A percentile compares a stretch with the other conserved stretches of the same genome.
phyloP scores from a whole-genome alignment of 1,139 yeast species.

The Hansenula sp. region DNA sequence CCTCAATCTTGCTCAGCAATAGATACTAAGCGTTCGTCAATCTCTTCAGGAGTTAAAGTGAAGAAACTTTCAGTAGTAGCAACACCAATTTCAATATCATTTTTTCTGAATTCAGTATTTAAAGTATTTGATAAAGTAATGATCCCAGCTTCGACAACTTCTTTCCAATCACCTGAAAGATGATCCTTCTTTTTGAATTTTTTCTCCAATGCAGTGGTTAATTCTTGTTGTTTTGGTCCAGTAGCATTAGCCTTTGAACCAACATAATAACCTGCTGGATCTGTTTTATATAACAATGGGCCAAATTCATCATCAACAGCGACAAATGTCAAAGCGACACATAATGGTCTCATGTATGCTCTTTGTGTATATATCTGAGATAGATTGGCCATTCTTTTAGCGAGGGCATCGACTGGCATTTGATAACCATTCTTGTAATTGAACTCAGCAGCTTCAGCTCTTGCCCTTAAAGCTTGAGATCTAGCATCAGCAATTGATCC shows the following conservation, averaged over 20 bases:
- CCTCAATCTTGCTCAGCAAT: constrained; percentile 90
- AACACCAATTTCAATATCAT: constrained; percentile 90
- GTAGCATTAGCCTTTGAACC: constrained; percentile 93
- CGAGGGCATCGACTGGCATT: constrained; percentile 92
- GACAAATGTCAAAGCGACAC: constrained; percentile 86
- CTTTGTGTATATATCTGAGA: constrained; percentile 95
- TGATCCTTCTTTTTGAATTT: constrained; percentile 74
- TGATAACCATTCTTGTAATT: constrained; percentile 93
- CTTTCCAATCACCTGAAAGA: constrained; percentile 83
- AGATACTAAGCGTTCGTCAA: constrained; percentile 88
- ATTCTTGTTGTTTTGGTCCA: constrained; percentile 97
- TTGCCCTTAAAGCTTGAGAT: constrained; percentile 84
- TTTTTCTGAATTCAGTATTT: constrained; percentile 90
- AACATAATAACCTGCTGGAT: constrained; percentile 95
- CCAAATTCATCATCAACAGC: constrained; percentile 87
- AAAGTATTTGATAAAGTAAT: constrained; percentile 79
- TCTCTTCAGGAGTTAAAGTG: constrained; percentile 75
- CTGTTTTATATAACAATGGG: constrained; percentile 89
- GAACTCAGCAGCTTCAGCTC: constrained; percentile 93
- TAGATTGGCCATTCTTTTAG: constrained; percentile 92
- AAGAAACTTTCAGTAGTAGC: constrained; percentile 73
- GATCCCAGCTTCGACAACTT: constrained; percentile 86
- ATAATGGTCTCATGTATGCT: constrained; percentile 98
- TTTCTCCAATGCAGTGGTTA: constrained; percentile 86
- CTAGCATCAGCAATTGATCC: constrained; percentile 98